Evolutionary conservation across 257 asterid species (phyloP).

Genomic region (Gentiana dahurica): DNA sequence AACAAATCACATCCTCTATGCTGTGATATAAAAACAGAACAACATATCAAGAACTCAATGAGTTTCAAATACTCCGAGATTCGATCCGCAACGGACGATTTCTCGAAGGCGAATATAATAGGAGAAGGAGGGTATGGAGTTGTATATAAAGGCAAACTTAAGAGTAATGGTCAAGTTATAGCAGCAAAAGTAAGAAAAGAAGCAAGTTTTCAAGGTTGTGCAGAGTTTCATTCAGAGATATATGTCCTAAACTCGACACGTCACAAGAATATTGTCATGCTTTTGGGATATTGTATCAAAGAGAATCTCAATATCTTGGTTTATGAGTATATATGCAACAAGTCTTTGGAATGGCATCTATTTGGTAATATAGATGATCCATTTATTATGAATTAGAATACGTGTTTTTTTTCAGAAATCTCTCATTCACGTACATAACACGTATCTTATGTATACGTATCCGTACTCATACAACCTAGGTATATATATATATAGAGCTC

Average conservation of each 20-base stretch:
- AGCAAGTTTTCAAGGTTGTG: conserved; percentile 61
- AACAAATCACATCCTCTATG: not conserved
- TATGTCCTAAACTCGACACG: conserved; percentile 64
- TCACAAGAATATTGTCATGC: conserved; percentile 80
- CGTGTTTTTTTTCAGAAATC: too few relatives aligned
- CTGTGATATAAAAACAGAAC: conserved; percentile 64
- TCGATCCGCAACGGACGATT: conserved; percentile 58
- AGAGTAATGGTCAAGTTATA: conserved; percentile 52
- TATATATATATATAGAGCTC: too few relatives aligned
- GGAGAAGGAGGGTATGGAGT: conserved; percentile 87
- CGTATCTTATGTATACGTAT: too few relatives aligned
- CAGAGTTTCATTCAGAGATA: conserved; percentile 60
- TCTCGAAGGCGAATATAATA: conserved; percentile 50
- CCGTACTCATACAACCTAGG: too few relatives aligned
- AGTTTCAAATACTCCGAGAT: conserved; percentile 58
- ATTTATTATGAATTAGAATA: too few relatives aligned
- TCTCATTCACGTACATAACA: too few relatives aligned
- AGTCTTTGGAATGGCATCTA: conserved; percentile 75
- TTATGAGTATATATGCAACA: conserved; percentile 69
- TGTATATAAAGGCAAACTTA: conserved; percentile 63
- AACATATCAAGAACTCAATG: conserved; percentile 36
- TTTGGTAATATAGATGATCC: conserved; percentile 28
- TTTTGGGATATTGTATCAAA: conserved; percentile 76
- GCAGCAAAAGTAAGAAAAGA: conserved; percentile 84
- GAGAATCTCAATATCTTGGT: conserved; percentile 65